Conservation (phyloP, 495 filamentous ascomycete genomes). For the Poronia punctata region DNA sequence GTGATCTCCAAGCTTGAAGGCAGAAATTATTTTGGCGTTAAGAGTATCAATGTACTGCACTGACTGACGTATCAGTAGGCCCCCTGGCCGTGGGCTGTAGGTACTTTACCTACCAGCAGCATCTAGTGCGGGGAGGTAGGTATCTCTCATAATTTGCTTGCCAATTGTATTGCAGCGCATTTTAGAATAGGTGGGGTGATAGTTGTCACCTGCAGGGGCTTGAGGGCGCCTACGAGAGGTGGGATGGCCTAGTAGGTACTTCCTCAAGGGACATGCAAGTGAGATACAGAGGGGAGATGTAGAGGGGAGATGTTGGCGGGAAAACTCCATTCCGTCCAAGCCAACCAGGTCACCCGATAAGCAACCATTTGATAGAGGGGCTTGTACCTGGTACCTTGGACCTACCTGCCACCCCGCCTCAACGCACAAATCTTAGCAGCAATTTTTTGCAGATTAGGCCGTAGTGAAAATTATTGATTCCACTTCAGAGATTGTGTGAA, state of each 20-base stretch:
- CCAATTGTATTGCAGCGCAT: too few species aligned
- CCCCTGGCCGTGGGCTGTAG: not conserved
- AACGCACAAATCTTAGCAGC: constrained; percentile 9
- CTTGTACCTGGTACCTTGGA: not conserved
- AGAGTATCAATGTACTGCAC: too few species aligned
- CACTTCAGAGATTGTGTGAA: not conserved
- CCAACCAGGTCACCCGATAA: constrained; percentile 3
- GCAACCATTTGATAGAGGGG: not conserved
- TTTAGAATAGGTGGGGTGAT: too few species aligned
- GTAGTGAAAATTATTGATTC: constrained; percentile 1
- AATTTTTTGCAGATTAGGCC: constrained; percentile 5
- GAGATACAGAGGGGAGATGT: not conserved
- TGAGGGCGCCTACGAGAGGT: too few species aligned
- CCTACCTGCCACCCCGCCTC: constrained; percentile 9
- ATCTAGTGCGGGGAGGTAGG: too few species aligned
- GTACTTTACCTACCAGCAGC: too few species aligned
- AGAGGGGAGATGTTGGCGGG: not conserved
- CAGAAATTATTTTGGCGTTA: constrained; percentile 3
- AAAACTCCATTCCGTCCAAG: constrained; percentile 5
- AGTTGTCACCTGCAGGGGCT: too few species aligned
- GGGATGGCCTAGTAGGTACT: too few species aligned
- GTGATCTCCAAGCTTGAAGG: constrained; percentile 1
- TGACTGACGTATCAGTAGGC: not conserved
- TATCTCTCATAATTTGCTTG: too few species aligned
- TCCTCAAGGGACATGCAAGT: too few species aligned